A percentile compares a stretch with the other conserved stretches of the same genome.
These are phyloP conservation scores for Trametes sanguinea DNA, from an alignment of 768 basidiomycete species.

Conservation along the genomic window DNA sequence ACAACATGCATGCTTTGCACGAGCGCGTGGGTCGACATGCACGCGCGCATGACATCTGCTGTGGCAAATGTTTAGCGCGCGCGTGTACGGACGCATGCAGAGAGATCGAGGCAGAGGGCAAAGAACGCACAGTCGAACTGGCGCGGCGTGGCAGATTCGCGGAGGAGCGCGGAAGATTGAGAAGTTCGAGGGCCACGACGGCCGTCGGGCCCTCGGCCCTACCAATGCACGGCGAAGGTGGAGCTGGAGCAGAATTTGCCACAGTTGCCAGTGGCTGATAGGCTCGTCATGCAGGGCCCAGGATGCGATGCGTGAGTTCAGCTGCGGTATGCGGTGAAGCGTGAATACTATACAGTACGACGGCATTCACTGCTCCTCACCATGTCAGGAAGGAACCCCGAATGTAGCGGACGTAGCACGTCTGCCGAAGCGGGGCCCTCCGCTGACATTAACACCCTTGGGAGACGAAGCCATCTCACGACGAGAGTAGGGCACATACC, in stretches of 20 bases:
- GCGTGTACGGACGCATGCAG: no score
- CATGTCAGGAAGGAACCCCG: no score
- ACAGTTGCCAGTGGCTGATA: neutral
- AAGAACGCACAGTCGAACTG: no score
- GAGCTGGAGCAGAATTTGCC: constrained; percentile 1
- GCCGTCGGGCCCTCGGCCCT: neutral
- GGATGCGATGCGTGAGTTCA: neutral
- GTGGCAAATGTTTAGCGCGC: no score
- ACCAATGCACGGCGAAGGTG: neutral
- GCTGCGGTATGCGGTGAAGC: neutral
- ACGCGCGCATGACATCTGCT: no score
- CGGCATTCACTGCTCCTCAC: no score
- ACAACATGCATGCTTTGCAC: neutral
- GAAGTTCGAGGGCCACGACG: neutral
- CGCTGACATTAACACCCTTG: no score
- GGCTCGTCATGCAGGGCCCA: neutral
- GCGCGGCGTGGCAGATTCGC: no score
- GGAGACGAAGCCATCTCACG: neutral
- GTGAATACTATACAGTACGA: no score
- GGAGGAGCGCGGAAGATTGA: neutral
- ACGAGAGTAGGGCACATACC: neutral
- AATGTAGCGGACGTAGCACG: no score
- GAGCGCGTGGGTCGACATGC: no score
- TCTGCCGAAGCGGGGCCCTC: neutral
- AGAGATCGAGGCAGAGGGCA: no score